Base-by-base conservation (phyloP, 2,329 filamentous ascomycete genomes). In the Cylindrodendrum hubeiense region DNA sequence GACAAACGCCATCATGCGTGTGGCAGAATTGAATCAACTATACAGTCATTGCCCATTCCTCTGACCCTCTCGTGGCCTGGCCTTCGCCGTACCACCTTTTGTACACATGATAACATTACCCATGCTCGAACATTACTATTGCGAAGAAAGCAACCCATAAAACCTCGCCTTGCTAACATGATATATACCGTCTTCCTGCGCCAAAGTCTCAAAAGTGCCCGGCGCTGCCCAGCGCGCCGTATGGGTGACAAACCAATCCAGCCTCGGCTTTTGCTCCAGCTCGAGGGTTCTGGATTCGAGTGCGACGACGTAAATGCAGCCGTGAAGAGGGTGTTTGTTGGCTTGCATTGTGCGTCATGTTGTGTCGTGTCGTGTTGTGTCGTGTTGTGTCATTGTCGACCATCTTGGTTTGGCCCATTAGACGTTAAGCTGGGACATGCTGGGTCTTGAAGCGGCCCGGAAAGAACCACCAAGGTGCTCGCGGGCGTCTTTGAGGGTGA, bases 371-470 rank as follows among this genome's bases (percentile, higher is more conserved):
- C 30, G 41, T 43, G 33, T 37, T 17, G 24, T 47, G 24, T 51
- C 33, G 46, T 46, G n/a, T 61, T 21, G 19, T 54, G 12, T 53
- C 49, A 41, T 26, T 17, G 7, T 41, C 13, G 28, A 53, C 49
- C 21, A 6, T 33, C 15, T 50, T 12, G 13, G 21, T 22, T 15
- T 15, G 10, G 12, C 21, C 26, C 26, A n/a, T 79, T 80, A 86
- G 51, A 83, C 85, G 69, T 83, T 78, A 66, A 89, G 83, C 79
- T 89, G 87, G 58, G 85, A 85, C 87, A 89, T 89, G 72, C 77
- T 83, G 57, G 87, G 87, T 26, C 78, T 80, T 30, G 78, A 79
- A 28, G 66, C 70, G 44, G 78, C 78, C 67, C 82, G 79, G 51
- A 82, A 71, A 30, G 83, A 84, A 17, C 84, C 81, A 56, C 81